Conservation (phyloP, 1,139 yeast species). For the Magnusiomyces sp. region DNA sequence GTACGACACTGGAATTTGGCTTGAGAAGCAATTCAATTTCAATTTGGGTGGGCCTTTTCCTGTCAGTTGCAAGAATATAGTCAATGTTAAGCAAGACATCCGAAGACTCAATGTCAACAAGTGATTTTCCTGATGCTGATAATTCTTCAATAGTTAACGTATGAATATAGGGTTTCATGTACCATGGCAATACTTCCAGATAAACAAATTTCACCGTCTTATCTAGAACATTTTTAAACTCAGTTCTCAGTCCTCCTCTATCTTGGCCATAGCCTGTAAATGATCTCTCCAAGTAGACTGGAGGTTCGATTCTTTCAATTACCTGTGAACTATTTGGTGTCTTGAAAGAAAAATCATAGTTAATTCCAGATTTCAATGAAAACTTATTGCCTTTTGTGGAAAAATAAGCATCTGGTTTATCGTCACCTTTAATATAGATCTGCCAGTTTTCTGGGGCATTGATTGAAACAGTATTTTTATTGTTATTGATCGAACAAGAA, state of each 20-base stretch:
- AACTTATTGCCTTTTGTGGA: slow-evolving; percentile 14
- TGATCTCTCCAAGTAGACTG: slow-evolving; percentile 71
- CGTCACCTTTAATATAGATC: slow-evolving; percentile 11
- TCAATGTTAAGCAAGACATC: slow-evolving; percentile 42
- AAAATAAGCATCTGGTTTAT: slow-evolving; percentile 9
- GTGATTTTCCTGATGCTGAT: slow-evolving; percentile 15
- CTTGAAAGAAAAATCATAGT: slow-evolving; percentile 35
- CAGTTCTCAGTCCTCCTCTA: slow-evolving; percentile 78
- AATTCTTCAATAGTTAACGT: slow-evolving; percentile 37
- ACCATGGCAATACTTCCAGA: slow-evolving; percentile 90
- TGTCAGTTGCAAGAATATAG: slow-evolving; percentile 72
- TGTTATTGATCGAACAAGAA: slow-evolving; percentile 42
- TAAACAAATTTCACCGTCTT: slow-evolving; percentile 47
- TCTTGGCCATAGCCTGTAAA: slow-evolving; percentile 90
- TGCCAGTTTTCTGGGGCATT: slow-evolving; percentile 26
- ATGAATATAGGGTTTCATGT: slow-evolving; percentile 72
- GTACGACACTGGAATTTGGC: slow-evolving; percentile 48
- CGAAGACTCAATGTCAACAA: slow-evolving; percentile 16
- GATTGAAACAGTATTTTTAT: slow-evolving; percentile 21
- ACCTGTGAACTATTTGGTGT: slow-evolving; percentile 28
- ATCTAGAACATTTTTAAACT: slow-evolving; percentile 48
- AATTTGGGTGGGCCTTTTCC: slow-evolving; percentile 74
- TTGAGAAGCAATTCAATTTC: slow-evolving; percentile 64
- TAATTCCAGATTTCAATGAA: slow-evolving; percentile 21
- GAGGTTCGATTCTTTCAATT: slow-evolving; percentile 42